Evolutionary conservation across 768 basidiomycete species (phyloP), one percentile per base, ranked within the genome.

Genomic region (Russula compacta): DNA sequence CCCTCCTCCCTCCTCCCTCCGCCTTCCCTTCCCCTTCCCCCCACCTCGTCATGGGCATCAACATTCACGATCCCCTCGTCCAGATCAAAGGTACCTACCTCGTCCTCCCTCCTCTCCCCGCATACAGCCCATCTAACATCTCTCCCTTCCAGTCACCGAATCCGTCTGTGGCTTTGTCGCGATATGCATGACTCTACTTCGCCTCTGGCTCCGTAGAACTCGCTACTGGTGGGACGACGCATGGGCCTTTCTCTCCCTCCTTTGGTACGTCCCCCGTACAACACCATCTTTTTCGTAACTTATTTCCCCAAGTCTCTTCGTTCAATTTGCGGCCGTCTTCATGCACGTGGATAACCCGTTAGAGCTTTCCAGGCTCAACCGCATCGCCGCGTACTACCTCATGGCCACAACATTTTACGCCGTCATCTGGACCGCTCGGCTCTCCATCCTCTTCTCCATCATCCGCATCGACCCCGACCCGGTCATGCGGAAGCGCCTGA

Each of bases 371-470:
- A 61, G 59, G 24, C 61, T 63, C 11, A 63, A 46, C 43, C 67
- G 64, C 53, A 54, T 70, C 21, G 69, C 69, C 11, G 66, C 69
- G 6, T 70, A 70, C 64, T 69, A 70, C 58, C 66, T 70, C 53
- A 70, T 70, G 69, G 68, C 69, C 17, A 56, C 60, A 4, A 63
- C 68, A 1, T 70, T 70, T 48, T 70, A 70, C 61, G 40, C 60
- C 14, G 63, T 70, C 63, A 70, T 70, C 29, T 70, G 69, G 69
- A 61, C 56, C 35, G 69, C 81, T 2, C 76, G 81, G 19, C 70
- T 81, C n/a, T 77, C 80, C 29, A 81, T 82, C 47, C 69, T 83
- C 7, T 80, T 79, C 70, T 81, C 81, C 6, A 74, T 83, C 61
- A 77, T 82, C 55, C 79, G 82, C 40, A 74, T 82, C 66, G 78